Evolutionary conservation across 371 early-diverging fungal genomes (phyloP), one percentile per base, ranked within the genome.

Genomic region (Capillidium heterosporum): DNA sequence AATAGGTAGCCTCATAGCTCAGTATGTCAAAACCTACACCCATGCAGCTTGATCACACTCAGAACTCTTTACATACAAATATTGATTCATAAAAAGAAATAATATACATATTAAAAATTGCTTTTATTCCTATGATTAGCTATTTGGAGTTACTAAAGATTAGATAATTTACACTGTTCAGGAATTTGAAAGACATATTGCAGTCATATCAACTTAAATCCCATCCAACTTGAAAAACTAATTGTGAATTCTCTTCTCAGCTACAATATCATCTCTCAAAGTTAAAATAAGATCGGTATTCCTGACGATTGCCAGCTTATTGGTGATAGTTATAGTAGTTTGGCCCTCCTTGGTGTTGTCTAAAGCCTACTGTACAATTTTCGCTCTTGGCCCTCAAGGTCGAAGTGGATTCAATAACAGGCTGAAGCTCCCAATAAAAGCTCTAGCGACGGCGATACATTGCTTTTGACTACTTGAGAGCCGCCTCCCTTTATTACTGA

Each of bases 341-440:
- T 78, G 68, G 40, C 84, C 83, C 32, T 77, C 64, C 1, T 79
- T 60, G 1, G 90, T 84, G 29, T 66, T 71, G 60, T 89, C 86
- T 31, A 97, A 67, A 0, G 91, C 95, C 41, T 76, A 75, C 62
- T 95, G 91, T 2, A 98, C 89, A 21, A 87, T 64, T 57, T 78
- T 79, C 98, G 32, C 84, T 81, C 61, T 87, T 80, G 24, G 84
- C 79, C 66, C 95, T 94, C 46, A 95, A 63, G 0, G 95, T 93
- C 1, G 88, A 85, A 0, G 99, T 98, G 0, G 98, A 93, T 65
- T 99, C 99, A 61, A 65, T 42, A 96, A 66, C 5, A 96, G 76
- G 56, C 69, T 75, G 26, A 91, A 91, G 57, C 91, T 80, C 52
- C 84, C 80, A 63, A 96, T 78, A 8, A 80, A 49, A 0, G 80